Conservation (phyloP, 1,284 basidiomycete species). For the Golubevia sp. region DNA sequence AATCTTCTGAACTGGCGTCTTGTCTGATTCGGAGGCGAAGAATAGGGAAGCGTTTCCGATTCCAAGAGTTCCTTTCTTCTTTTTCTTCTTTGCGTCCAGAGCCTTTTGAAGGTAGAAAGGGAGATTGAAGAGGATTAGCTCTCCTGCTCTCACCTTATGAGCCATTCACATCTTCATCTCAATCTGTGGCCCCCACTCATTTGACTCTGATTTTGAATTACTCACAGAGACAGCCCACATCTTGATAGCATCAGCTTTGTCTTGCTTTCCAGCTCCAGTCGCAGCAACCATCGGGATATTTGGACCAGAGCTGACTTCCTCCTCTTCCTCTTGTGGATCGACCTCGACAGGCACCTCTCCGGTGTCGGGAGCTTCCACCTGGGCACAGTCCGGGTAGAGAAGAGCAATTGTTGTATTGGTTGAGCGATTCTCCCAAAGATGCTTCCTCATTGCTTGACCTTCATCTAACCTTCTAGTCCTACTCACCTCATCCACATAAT, state of each 20-base stretch:
- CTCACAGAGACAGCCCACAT: slow-evolving; percentile 57
- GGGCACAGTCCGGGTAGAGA: no score
- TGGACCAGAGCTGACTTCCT: slow-evolving; percentile 12
- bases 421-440: no score
- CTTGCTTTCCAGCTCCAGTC: slow-evolving; percentile 15
- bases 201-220: neutral
- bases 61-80: slow-evolving; percentile 57
- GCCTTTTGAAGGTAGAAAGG: slow-evolving; percentile 9
- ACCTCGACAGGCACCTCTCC: slow-evolving; percentile 18
- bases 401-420: no score
- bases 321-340: slow-evolving; percentile 20
- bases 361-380: slow-evolving; percentile 18
- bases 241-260: slow-evolving; percentile 54
- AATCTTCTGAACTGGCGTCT: slow-evolving; percentile 53
- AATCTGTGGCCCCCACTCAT: no score
- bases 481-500: slow-evolving; percentile 55
- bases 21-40: slow-evolving; percentile 58
- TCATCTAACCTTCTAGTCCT: no score
- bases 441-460: no score
- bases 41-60: slow-evolving; percentile 56
- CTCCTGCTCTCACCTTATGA: no score
- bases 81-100: slow-evolving; percentile 52
- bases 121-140: no score
- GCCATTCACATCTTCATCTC: no score
- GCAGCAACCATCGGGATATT: slow-evolving; percentile 33